Evolutionary conservation across 1,284 basidiomycete genomes (phyloP).

Genomic region (Cerrena zonata): DNA sequence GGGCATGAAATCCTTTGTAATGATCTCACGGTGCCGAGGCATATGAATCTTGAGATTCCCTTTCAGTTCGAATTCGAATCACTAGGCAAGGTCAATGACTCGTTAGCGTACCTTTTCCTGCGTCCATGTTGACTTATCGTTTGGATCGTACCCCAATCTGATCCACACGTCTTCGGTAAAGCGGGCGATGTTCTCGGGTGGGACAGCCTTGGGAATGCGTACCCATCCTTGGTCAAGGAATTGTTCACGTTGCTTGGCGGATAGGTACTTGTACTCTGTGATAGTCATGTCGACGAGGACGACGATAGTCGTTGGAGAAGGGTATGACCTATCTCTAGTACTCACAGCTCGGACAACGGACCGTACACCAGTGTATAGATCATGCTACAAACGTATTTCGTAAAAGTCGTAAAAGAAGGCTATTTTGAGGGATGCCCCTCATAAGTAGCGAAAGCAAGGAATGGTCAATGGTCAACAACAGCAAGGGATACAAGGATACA

Average conservation of each 20-base stretch:
- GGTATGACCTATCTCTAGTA: not conserved
- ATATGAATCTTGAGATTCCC: constrained; percentile 25
- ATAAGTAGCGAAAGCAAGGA: too few relatives aligned
- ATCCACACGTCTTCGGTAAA: constrained; percentile 32
- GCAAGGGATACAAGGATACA: not conserved
- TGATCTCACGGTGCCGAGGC: constrained; percentile 30
- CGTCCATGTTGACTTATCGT: constrained; percentile 29
- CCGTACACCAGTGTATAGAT: constrained; percentile 1
- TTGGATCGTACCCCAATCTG: constrained; percentile 31
- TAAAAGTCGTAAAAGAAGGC: not conserved
- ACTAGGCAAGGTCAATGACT: not conserved
- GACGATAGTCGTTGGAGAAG: not conserved
- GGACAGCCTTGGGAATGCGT: constrained; percentile 28
- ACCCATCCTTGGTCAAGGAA: constrained; percentile 34
- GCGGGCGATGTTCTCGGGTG: constrained; percentile 23
- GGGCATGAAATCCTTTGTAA: constrained; percentile 30
- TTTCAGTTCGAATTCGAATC: not conserved
- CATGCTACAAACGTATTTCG: not conserved
- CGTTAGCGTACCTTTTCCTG: constrained; percentile 24
- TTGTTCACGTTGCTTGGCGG: constrained; percentile 28
- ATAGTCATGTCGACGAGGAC: constrained; percentile 14
- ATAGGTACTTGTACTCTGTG: constrained; percentile 22
- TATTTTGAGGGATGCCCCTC: too few relatives aligned
- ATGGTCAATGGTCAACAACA: too few relatives aligned
- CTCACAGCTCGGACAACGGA: not conserved